A percentile compares a stretch with the other conserved stretches of the same genome.
Evolutionary conservation across 257 asterid species (phyloP).

Genomic region (Nicotiana knightiana): DNA sequence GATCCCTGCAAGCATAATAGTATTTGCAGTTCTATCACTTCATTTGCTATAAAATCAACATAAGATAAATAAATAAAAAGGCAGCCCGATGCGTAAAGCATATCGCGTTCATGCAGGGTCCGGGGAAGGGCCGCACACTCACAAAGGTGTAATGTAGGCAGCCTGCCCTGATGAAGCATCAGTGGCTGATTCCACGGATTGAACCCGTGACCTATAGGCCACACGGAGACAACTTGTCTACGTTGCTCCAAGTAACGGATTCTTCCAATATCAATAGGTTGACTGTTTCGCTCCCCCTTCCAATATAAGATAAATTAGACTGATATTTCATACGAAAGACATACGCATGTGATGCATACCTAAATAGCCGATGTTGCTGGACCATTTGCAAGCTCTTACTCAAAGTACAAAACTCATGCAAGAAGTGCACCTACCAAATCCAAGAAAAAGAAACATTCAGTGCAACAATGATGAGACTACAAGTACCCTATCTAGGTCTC

Average conservation of each 20-base stretch:
- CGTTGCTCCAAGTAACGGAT: too few species aligned
- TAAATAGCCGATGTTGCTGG: constrained; percentile 81
- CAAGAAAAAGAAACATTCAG: neutral
- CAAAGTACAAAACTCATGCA: constrained; percentile 86
- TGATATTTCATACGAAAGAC: neutral
- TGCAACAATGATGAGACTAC: neutral
- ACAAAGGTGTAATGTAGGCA: too few species aligned
- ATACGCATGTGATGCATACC: constrained; percentile 33
- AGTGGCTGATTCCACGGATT: too few species aligned
- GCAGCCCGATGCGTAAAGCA: too few species aligned
- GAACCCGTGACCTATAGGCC: too few species aligned
- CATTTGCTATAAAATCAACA: neutral
- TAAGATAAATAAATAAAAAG: neutral
- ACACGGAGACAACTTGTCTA: too few species aligned
- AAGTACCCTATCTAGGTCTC: neutral
- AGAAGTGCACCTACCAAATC: constrained; percentile 55
- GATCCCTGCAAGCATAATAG: constrained; percentile 57
- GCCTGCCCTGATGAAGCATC: too few species aligned
- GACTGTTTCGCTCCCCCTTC: too few species aligned
- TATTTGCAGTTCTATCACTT: neutral
- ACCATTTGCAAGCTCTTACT: constrained; percentile 95
- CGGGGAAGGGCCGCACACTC: too few species aligned
- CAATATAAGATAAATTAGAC: neutral
- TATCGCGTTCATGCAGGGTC: too few species aligned
- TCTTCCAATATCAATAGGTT: too few species aligned